phyloP scores from a whole-genome alignment of 148 eudicot genomes.

The Amaranthus palmeri region DNA sequence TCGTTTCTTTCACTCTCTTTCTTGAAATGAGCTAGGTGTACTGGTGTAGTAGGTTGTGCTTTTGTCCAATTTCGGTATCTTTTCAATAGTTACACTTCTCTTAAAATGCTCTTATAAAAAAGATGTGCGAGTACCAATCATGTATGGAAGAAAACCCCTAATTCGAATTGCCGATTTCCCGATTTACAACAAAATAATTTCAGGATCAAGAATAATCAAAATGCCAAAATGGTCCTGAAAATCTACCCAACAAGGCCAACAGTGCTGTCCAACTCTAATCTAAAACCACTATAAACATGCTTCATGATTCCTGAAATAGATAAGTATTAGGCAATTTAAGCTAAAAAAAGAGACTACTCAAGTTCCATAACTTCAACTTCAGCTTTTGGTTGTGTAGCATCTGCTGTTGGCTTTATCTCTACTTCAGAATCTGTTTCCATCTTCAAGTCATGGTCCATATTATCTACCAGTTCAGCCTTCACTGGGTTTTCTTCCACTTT shows the following conservation, averaged over 20 bases:
- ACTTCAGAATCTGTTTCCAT: conserved; percentile 15
- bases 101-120: background rate
- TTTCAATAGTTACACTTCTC: background rate
- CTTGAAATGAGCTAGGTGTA: background rate
- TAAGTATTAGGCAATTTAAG: background rate
- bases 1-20: background rate
- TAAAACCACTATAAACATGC: conserved; percentile 18
- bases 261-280: background rate
- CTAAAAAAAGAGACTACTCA: conserved; percentile 24
- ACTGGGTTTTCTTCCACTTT: conserved; percentile 21
- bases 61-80: background rate
- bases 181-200: conserved; percentile 19
- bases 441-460: conserved; percentile 12
- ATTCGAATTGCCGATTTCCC: background rate
- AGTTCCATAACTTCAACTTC: conserved; percentile 47
- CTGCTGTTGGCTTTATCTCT: conserved; percentile 22
- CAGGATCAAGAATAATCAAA: conserved; percentile 18
- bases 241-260: conserved; percentile 15
- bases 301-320: background rate
- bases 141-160: background rate
- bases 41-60: background rate
- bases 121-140: background rate
- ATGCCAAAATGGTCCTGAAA: conserved; percentile 35
- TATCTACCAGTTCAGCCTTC: conserved; percentile 15
- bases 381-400: conserved; percentile 8